These are phyloP conservation scores for Lantana camara DNA, from an alignment of 257 asterid species.

Conservation along the genomic window DNA sequence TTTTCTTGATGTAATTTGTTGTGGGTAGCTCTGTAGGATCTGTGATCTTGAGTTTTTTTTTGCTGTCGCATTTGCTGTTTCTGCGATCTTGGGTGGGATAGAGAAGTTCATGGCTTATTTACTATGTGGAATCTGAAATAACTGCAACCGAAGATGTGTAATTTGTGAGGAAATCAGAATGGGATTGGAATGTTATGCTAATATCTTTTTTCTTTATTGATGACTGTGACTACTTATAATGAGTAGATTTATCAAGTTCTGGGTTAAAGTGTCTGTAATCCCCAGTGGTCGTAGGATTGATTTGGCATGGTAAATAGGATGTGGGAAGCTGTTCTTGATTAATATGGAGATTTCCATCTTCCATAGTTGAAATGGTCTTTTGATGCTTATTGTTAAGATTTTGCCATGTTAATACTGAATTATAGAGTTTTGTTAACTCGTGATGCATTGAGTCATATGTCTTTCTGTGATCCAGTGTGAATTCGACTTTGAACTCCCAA, in stretches of 20 bases:
- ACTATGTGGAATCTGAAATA: neutral
- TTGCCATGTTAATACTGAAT: no score
- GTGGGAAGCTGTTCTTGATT: conserved; percentile 17
- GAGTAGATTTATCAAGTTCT: neutral
- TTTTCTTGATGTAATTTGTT: neutral
- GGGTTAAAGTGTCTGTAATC: neutral
- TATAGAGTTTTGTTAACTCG: neutral
- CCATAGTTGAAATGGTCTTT: neutral
- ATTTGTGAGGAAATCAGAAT: conserved; percentile 11
- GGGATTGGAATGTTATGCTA: conserved; percentile 3
- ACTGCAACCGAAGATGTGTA: conserved; percentile 8
- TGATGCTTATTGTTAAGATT: neutral
- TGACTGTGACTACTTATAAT: neutral
- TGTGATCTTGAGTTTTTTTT: conserved; percentile 13
- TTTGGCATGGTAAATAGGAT: neutral
- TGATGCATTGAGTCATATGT: conserved; percentile 14
- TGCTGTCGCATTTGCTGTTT: conserved; percentile 21
- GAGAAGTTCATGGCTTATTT: neutral
- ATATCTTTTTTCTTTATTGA: conserved; percentile 16
- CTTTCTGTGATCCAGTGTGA: neutral
- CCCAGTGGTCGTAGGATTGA: conserved; percentile 1
- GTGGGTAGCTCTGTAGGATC: conserved; percentile 27
- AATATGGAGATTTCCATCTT: conserved; percentile 6
- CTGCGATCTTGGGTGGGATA: conserved; percentile 22
- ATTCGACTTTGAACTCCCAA: neutral